These are phyloP conservation scores for Pseudovirgaria hyperparasitica DNA, from an alignment of 2,329 filamentous ascomycete species.

Conservation along the genomic window DNA sequence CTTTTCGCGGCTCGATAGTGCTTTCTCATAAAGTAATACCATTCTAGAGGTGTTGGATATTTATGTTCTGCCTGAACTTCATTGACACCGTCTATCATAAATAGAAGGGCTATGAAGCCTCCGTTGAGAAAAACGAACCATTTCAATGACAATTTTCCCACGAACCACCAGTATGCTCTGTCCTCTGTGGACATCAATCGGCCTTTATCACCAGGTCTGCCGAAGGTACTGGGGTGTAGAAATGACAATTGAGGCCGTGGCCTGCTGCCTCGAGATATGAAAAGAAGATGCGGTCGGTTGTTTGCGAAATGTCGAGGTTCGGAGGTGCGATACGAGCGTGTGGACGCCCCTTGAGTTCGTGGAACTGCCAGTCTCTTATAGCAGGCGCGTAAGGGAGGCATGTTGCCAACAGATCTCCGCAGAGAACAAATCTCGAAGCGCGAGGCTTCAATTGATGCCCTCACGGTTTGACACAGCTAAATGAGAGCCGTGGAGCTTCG, in stretches of 20 bases:
- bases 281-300: constrained; percentile 39
- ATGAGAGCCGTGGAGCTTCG: too few species aligned
- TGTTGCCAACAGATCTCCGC: constrained; percentile 7
- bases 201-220: constrained; percentile 40
- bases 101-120: too few species aligned
- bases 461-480: constrained; percentile 1
- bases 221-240: constrained; percentile 48
- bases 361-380: constrained; percentile 15
- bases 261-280: constrained; percentile 29
- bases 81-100: too few species aligned
- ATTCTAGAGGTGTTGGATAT: too few species aligned
- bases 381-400: constrained; percentile 13
- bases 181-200: constrained; percentile 72
- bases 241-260: constrained; percentile 53
- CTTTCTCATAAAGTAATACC: too few species aligned
- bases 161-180: constrained; percentile 53
- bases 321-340: constrained; percentile 9
- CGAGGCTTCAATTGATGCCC: too few species aligned
- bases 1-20: too few species aligned
- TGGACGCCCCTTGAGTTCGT: constrained; percentile 12
- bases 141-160: too few species aligned
- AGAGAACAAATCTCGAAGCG: too few species aligned
- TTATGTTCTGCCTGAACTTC: too few species aligned
- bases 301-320: constrained; percentile 45
- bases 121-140: too few species aligned